A percentile compares a stretch with the other conserved stretches of the same genome.
These are phyloP conservation scores for Globisporangium lucens DNA, from an alignment of 352 stramenopile species.

Conservation along the genomic window DNA sequence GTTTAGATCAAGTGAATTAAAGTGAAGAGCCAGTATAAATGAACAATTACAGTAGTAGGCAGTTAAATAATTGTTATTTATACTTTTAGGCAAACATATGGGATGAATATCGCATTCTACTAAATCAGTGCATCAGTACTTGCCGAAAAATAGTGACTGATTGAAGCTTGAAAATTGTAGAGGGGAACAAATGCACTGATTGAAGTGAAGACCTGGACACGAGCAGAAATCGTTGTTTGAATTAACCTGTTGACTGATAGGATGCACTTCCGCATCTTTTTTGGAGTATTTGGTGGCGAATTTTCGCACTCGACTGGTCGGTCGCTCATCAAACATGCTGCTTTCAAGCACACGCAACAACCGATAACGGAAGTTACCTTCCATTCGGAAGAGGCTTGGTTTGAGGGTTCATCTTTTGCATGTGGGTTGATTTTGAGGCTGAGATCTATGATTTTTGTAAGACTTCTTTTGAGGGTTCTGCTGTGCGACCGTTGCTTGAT, in stretches of 20 bases:
- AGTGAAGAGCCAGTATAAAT: too few species aligned
- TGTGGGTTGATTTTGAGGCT: not conserved
- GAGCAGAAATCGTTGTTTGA: not conserved
- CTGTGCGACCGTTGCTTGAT: not conserved
- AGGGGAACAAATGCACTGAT: not conserved
- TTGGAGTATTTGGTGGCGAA: not conserved
- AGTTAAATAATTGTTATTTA: too few species aligned
- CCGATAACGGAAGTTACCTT: not conserved
- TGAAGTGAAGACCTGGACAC: not conserved
- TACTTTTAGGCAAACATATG: too few species aligned
- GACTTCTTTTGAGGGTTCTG: not conserved
- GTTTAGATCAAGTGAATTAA: too few species aligned
- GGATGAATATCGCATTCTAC: not conserved
- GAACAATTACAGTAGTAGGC: too few species aligned
- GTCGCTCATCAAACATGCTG: not conserved
- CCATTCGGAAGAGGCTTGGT: not conserved
- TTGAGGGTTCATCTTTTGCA: not conserved
- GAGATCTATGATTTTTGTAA: slow-evolving; percentile 1
- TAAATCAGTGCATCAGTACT: not conserved
- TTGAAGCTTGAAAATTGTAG: not conserved
- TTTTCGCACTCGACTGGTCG: not conserved
- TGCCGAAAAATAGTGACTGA: not conserved
- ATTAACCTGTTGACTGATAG: not conserved
- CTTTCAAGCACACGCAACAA: too few species aligned
- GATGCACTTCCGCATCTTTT: not conserved